phyloP scores from a whole-genome alignment of 768 basidiomycete species.

The Lactarius akahatsu region DNA sequence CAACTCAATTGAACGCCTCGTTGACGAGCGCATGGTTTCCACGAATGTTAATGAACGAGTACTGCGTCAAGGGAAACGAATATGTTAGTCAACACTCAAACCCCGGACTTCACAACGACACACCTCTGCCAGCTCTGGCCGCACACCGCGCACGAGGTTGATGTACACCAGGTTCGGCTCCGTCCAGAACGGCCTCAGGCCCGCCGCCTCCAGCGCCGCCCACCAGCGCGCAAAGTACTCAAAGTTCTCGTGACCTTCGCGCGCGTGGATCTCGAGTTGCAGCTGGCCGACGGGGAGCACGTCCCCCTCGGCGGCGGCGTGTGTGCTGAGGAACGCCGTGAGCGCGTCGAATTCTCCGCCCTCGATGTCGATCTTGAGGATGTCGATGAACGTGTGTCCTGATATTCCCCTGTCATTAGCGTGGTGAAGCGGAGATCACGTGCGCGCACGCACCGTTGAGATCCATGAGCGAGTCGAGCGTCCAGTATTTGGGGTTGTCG shows the following conservation, averaged over 20 bases:
- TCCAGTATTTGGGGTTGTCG: slow-evolving; percentile 56
- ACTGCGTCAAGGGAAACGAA: too few species aligned
- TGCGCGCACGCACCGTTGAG: slow-evolving; percentile 47
- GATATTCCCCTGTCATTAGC: neutral
- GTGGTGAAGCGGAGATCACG: too few species aligned
- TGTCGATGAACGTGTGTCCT: slow-evolving; percentile 69
- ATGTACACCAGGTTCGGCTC: slow-evolving; percentile 54
- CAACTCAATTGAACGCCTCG: slow-evolving; percentile 1
- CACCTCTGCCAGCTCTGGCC: slow-evolving; percentile 45
- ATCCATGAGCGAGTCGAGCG: slow-evolving; percentile 60
- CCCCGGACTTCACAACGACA: neutral
- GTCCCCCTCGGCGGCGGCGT: neutral
- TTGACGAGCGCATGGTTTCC: slow-evolving; percentile 32
- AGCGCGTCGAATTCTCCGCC: slow-evolving; percentile 65
- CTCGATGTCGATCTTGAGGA: slow-evolving; percentile 72
- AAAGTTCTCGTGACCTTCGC: slow-evolving; percentile 39
- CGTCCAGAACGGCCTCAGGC: slow-evolving; percentile 68
- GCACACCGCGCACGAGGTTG: slow-evolving; percentile 40
- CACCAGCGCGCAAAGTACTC: slow-evolving; percentile 61
- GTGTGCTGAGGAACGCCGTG: slow-evolving; percentile 44
- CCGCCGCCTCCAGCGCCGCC: slow-evolving; percentile 64
- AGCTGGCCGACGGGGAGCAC: slow-evolving; percentile 67
- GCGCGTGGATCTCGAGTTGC: slow-evolving; percentile 64
- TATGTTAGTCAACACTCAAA: too few species aligned
- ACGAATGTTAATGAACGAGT: slow-evolving; percentile 36